Evolutionary conservation across 1,284 basidiomycete genomes (phyloP), one percentile per base, ranked within the genome.

Genomic region (Coniferiporia sulphurascens): DNA sequence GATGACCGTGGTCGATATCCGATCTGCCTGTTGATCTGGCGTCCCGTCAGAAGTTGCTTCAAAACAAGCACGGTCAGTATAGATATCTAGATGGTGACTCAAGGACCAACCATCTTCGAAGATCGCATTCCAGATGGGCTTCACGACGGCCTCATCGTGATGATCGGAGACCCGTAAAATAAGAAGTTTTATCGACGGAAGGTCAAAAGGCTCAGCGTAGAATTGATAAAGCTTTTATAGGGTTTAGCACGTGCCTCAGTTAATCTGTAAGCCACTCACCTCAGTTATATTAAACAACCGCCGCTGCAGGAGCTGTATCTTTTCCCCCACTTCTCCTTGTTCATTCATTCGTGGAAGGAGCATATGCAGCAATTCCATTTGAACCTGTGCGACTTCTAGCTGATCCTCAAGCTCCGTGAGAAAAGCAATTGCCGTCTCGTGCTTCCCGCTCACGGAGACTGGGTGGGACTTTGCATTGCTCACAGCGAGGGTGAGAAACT

Each of bases 381-480:
- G 97, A 8, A 99, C 94, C 74, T 96, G 91, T 2, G 95, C 93
- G 12, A 99, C 97, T 59, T 99, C 97, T 8, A 99, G 82, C 70
- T 95, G 94, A 73, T 99, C 97, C 74, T 98, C 95, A 15, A 98
- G 78, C 64, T 94, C 90, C 0, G 89, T 92, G 27, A 96, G 81
- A 77, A 98, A 97, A 52, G 91, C 88, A 58, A 98, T 93, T 9
- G 89, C 89, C 19, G 85, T 87, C 71, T 93, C 94, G 65, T 91
- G 87, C 65, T 82, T 78, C 32, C 89, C 88, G 32, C 82, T 82
- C 17, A 82, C 79, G 35, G 91, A 85, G 32, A 91, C 81, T 15
- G 93, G 89, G 68, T 95, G 90, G 15, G 94, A 95, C 75, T 98
- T 98, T 51, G 95, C 96, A 68, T 98, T 97, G 58, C 91, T 92